Evolutionary conservation across 306 rosid genomes (phyloP), one percentile per base, ranked within the genome.

Genomic region (Fragaria vesca): DNA sequence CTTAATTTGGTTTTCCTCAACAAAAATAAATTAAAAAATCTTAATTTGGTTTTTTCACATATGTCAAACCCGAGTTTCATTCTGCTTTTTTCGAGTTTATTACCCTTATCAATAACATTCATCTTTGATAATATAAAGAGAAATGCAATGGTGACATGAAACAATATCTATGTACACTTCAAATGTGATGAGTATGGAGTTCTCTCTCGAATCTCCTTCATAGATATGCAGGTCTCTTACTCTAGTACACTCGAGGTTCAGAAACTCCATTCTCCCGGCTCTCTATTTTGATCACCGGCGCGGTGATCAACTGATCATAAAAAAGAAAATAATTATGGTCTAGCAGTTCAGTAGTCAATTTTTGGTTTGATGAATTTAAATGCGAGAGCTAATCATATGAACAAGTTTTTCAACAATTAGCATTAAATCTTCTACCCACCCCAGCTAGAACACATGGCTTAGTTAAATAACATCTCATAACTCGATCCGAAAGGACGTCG

Each of bases 341-440:
- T 24, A 57, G 15, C 63, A 9, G 30, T n/a, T 60, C 4, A 60
- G 16, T 24, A 58, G 66, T 58, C 36, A 58, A 58, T 24, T 58
- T 11, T 4, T 4, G 4, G 66, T 26, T 21, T 12, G 18, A 26
- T 26, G 30, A 57, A 55, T n/a, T 57, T 57, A 21, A 57, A 57
- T 57, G 62, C 62, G 13, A 57, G 30, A 26, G 66, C 34, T 10
- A 60, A 60, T 60, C 13, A 26, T 60, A 12, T 21, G 36, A 60
- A 60, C 34, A 60, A 60, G 66, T 60, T 60, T 60, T 12, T 60
- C 38, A 26, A 60, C 66, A 26, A 60, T 60, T 60, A 60, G 66
- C 66, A 26, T 60, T 60, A 4, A 60, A 26, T 60, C 36, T 4
- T n/a, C 17, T 60, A 60, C 12, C 66, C 13, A 26, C 18, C 38